These are phyloP conservation scores for Podaxis carcinomalis DNA, from an alignment of 768 basidiomycete genomes.

Conservation along the genomic window DNA sequence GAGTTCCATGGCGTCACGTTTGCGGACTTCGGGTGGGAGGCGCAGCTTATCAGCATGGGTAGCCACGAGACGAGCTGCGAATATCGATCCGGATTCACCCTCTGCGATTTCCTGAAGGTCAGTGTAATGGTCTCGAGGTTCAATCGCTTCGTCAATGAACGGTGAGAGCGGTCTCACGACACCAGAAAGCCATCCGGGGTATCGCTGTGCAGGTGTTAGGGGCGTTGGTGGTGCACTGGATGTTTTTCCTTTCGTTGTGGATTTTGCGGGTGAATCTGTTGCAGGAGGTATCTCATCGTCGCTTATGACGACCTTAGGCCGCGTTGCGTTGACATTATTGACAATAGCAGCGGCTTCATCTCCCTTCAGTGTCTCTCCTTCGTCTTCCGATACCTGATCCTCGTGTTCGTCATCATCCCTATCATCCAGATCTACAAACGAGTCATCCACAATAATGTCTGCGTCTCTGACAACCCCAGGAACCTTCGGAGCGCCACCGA, in stretches of 20 bases:
- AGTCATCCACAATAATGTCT: not conserved
- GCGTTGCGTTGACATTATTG: slow-evolving; percentile 19
- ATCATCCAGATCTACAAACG: slow-evolving; percentile 6
- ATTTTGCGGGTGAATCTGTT: slow-evolving; percentile 13
- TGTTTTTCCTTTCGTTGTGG: slow-evolving; percentile 20
- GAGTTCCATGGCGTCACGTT: slow-evolving; percentile 32
- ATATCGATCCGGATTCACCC: slow-evolving; percentile 77
- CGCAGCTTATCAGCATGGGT: slow-evolving; percentile 30
- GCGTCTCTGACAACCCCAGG: slow-evolving; percentile 4
- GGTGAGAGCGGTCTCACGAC: slow-evolving; percentile 55
- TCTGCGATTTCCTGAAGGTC: slow-evolving; percentile 78
- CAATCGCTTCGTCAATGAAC: slow-evolving; percentile 58
- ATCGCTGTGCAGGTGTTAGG: slow-evolving; percentile 42
- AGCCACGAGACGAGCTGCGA: slow-evolving; percentile 35
- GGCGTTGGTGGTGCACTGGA: slow-evolving; percentile 25
- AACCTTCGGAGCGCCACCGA: slow-evolving; percentile 27
- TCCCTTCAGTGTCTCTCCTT: slow-evolving; percentile 15
- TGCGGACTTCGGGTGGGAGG: slow-evolving; percentile 35
- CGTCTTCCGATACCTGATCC: slow-evolving; percentile 13
- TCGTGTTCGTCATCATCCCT: slow-evolving; percentile 17
- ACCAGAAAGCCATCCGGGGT: slow-evolving; percentile 59
- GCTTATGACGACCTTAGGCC: slow-evolving; percentile 33
- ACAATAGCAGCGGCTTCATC: slow-evolving; percentile 24
- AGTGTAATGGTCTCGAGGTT: slow-evolving; percentile 61
- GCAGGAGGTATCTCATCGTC: slow-evolving; percentile 14